These are phyloP conservation scores for Asterophora parasitica DNA, from an alignment of 768 basidiomycete genomes.

Conservation along the genomic window DNA sequence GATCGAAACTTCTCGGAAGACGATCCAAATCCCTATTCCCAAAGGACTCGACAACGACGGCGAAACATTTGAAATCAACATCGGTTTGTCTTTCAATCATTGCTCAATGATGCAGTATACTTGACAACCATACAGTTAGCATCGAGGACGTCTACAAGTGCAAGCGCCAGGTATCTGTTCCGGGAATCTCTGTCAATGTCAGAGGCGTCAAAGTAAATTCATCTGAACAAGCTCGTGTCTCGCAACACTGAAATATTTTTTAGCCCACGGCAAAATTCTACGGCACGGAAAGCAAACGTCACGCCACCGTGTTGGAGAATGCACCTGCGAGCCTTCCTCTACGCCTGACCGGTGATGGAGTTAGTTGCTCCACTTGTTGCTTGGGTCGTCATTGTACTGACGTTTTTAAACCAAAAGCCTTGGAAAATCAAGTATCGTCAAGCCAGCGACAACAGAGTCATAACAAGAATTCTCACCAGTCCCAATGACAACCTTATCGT, in stretches of 20 bases:
- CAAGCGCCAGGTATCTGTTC: slow-evolving; percentile 65
- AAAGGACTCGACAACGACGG: slow-evolving; percentile 58
- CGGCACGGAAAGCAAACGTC: slow-evolving; percentile 52
- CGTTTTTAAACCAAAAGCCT: slow-evolving; percentile 47
- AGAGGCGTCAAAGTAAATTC: slow-evolving; percentile 62
- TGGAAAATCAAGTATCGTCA: slow-evolving; percentile 80
- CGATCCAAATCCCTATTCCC: slow-evolving; percentile 65
- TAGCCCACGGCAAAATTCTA: slow-evolving; percentile 90
- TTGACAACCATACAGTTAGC: slow-evolving; percentile 48
- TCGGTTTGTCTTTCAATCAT: slow-evolving; percentile 41
- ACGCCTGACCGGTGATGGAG: slow-evolving; percentile 86
- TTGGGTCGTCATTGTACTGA: neutral
- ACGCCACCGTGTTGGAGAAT: slow-evolving; percentile 66
- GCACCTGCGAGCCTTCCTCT: slow-evolving; percentile 72
- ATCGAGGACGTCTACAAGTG: slow-evolving; percentile 90
- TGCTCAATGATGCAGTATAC: slow-evolving; percentile 2
- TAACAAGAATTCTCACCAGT: slow-evolving; percentile 41
- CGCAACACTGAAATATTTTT: neutral
- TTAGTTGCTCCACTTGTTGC: slow-evolving; percentile 31
- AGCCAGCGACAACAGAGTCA: slow-evolving; percentile 35
- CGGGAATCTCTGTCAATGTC: slow-evolving; percentile 83
- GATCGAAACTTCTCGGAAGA: slow-evolving; percentile 52
- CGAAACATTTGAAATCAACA: slow-evolving; percentile 74
- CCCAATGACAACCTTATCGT: slow-evolving; percentile 74
- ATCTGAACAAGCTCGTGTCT: neutral